phyloP scores from a whole-genome alignment of 2,329 filamentous ascomycete genomes.

The Polytolypa hystricis region DNA sequence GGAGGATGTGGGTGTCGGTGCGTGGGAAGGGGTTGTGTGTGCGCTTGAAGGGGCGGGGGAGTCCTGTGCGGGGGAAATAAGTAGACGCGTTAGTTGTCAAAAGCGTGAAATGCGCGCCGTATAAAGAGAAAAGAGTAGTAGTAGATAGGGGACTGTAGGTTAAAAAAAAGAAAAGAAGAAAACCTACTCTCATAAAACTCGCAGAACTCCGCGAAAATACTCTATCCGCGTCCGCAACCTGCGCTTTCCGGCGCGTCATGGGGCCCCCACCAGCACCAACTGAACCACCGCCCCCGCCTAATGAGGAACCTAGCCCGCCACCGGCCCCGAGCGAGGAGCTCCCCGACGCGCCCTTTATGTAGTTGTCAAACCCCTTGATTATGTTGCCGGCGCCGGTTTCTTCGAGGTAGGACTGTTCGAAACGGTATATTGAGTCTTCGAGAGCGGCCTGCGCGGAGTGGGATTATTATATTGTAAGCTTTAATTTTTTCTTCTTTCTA shows the following conservation, averaged over 20 bases:
- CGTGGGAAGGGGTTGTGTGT: slow-evolving; percentile 37
- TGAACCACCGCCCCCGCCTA: slow-evolving; percentile 23
- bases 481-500: too few species aligned
- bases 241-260: slow-evolving; percentile 31
- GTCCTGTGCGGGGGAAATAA: slow-evolving; percentile 22
- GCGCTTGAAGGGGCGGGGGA: slow-evolving; percentile 34
- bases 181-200: slow-evolving; percentile 35
- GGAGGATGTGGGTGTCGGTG: slow-evolving; percentile 34
- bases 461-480: too few species aligned
- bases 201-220: slow-evolving; percentile 40
- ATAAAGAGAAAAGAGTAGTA: too few species aligned
- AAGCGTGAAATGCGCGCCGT: too few species aligned
- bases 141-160: too few species aligned
- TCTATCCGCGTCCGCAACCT: slow-evolving; percentile 35
- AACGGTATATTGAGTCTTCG: slow-evolving; percentile 74
- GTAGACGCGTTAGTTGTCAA: neutral
- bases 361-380: slow-evolving; percentile 94
- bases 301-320: slow-evolving; percentile 10
- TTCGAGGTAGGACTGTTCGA: slow-evolving; percentile 82
- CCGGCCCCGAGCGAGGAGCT: slow-evolving; percentile 25
- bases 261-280: slow-evolving; percentile 17
- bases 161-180: too few species aligned
- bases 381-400: slow-evolving; percentile 85
- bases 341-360: slow-evolving; percentile 77
- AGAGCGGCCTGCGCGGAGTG: slow-evolving; percentile 40